Base-by-base conservation (phyloP, 306 rosid genomes). In the Trifolium repens region DNA sequence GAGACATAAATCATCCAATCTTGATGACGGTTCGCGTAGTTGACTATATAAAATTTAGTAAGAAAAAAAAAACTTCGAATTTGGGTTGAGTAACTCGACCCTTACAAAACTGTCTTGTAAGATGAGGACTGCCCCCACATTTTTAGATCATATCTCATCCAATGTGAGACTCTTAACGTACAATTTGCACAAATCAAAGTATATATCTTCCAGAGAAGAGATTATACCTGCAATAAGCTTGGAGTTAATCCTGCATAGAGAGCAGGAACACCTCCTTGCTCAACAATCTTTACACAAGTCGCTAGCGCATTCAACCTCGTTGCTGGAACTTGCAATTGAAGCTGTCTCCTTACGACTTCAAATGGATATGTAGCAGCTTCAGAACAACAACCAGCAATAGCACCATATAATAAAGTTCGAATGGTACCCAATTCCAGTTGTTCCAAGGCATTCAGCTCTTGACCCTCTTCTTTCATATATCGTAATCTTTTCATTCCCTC, bases 351-450 rank as follows among this genome's bases (percentile, higher is more conserved):
- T 71, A 94, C 88, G 83, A 94, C 97, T 84, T 94, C 97, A 80
- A 92, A 92, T 13, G 99, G 97, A 78, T 94, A 94, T 1, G 99
- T 94, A 30, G 89, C 96, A 68, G 93, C 96, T 88, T 94, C 99
- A 49, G 96, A 88, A 77, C 97, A 92, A 83, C 96, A 94, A 78
- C 99, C 99, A 64, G 99, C 79, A 71, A 94, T 81, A 78, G 97
- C 99, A 74, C 99, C 99, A 77, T 94, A 88, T 43, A 92, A 62
- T 69, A 94, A 87, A 37, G 99, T 94, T 85, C 93, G 86, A 42
- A 83, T 3, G 2, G 99, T 89, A 78, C 99, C 97, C 81, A 92
- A 79, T 88, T 96, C 98, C 79, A 96, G 77, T 76, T 96, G 96
- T 67, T 92, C 98, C 42, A 96, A 80, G 37, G 93, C 98, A 82